Base-by-base conservation (phyloP, 225 moss, liverwort and hornwort species). In the Polytrichum formosum region DNA sequence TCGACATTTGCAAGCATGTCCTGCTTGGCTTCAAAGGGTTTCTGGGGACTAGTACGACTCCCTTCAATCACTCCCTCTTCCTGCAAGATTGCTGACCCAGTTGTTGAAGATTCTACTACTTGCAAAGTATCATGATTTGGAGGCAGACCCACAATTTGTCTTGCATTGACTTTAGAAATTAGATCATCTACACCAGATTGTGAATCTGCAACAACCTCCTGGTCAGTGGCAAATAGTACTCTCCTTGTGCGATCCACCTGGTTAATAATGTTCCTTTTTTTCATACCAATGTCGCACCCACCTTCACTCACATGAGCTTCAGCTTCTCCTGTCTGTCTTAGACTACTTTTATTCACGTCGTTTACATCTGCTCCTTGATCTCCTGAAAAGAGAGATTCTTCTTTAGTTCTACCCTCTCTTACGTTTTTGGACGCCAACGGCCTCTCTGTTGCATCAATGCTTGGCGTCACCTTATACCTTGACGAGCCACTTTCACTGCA, bases 321-420 rank as follows among this genome's bases (percentile, higher is more conserved):
- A 46, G 23, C 9, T 67, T 26, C 31, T 6, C 67, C 27, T 18
- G 23, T 23, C n/a, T 26, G 53, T 54, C 35, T 67, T 16, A 26
- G 4, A 22, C 2, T 53, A 27, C 53, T 53, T 53, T 53, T 8
- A 22, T 67, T 26, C 17, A 26, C 6, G 7, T 53, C 54, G 18
- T 22, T 67, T 53, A 26, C 67, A 54, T 54, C 53, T 67, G 18
- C 9, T 67, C 67, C 54, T 19, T 53, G 54, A 20, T 54, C 67
- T 67, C 9, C 23, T n/a, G 58, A 22, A 58, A 58, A 4, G 23
- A 21, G 20, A 67, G 26, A 6, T 25, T 1, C 5, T 46, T 35
- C n/a, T 8, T 67, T 20, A 25, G 26, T 21, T 10, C 25, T 53
- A 26, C 26, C 18, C 53, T 67, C 54, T 26, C 18, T 6, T 26